Evolutionary conservation across 2,329 filamentous ascomycete genomes (phyloP), one percentile per base, ranked within the genome.

Genomic region (Penicillium oxalicum): DNA sequence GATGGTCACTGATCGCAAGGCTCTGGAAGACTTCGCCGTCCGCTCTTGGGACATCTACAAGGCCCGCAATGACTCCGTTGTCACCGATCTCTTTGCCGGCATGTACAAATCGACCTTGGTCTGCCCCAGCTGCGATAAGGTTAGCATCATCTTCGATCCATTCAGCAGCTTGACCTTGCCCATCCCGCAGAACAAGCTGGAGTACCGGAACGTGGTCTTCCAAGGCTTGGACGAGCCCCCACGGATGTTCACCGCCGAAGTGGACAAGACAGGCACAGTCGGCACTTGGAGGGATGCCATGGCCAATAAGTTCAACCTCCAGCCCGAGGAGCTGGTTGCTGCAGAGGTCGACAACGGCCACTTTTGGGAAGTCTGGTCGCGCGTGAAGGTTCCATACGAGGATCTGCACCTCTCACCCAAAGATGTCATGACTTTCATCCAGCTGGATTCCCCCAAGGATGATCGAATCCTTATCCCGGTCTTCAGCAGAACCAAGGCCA

Each of bases 81-180:
- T 96, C 57, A 91, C 89, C 49, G 93, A 98, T 65, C 77, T 98
- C 9, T 98, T 98, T 68, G 94, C 89, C 24, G 93, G 93, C 54
- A 89, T 97, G 79, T 98, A 97, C 79, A 96, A 97, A 73, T 97
- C 94, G 39, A 97, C 91, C 0, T 80, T 98, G 54, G 86, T 93
- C 54, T 98, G 93, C 64, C 93, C 93, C 0, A 80, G 79, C 6
- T 98, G 93, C 67, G 80, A 86, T 59, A 98, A 97, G 72, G 87
- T 97, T 70, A 96, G 91, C 79, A 95, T 98, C 61, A 97, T 93
- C 0, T 98, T 98, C 63, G 93, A 98, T 66, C 93, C 93, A 0
- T 98, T 95, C 76, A 96, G 90, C 68, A 93, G 94, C 56, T 73
- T 98, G 50, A 96, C 93, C 0, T 74, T 98, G 25, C 93, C 94